phyloP scores from a whole-genome alignment of 2,329 filamentous ascomycete species.

The Leptographium radiaticola region DNA sequence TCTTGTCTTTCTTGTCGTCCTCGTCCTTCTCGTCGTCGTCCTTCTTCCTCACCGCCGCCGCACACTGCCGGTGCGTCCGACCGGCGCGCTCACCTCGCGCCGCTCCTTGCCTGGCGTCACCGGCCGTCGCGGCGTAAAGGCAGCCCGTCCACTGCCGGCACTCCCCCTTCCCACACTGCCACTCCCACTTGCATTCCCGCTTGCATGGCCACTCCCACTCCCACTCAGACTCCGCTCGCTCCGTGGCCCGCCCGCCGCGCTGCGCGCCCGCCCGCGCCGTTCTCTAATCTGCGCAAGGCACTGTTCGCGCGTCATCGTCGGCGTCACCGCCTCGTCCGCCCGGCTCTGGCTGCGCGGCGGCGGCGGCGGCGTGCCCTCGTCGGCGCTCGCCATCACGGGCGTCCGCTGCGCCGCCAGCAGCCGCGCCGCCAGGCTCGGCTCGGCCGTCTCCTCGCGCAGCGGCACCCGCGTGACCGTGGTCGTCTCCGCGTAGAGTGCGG shows the following conservation, averaged over 20 bases:
- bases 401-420: slow-evolving; percentile 27
- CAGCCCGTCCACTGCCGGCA: neutral
- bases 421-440: slow-evolving; percentile 30
- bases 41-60: slow-evolving; percentile 2
- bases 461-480: slow-evolving; percentile 39
- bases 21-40: neutral
- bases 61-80: slow-evolving; percentile 4
- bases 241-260: slow-evolving; percentile 26
- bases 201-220: neutral
- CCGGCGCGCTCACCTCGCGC: slow-evolving; percentile 10
- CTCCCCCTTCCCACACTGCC: neutral
- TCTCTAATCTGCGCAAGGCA: slow-evolving; percentile 64
- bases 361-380: no score
- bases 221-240: neutral
- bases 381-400: slow-evolving; percentile 22
- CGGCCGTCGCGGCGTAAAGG: slow-evolving; percentile 4
- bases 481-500: slow-evolving; percentile 30
- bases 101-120: slow-evolving; percentile 11
- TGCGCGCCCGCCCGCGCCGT: slow-evolving; percentile 56
- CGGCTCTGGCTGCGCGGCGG: no score
- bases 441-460: slow-evolving; percentile 30
- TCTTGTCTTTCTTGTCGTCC: neutral
- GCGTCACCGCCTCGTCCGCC: slow-evolving; percentile 32
- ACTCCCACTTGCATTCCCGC: neutral
- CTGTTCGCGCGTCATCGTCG: slow-evolving; percentile 59